Evolutionary conservation across 1,284 basidiomycete species (phyloP).

Genomic region (Rhodofomes roseus): DNA sequence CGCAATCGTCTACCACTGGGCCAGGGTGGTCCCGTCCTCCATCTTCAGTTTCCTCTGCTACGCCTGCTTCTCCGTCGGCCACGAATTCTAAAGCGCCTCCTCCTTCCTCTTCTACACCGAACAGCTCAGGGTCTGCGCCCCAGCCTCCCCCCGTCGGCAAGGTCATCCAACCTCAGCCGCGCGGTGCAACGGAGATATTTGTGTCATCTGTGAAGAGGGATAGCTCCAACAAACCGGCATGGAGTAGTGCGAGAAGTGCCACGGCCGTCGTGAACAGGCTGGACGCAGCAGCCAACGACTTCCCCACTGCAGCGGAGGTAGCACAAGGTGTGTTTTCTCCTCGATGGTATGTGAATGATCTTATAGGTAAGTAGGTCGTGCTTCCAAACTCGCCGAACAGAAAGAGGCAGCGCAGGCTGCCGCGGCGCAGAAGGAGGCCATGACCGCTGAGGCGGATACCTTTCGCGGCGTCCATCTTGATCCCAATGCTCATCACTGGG

Average conservation of each 20-base stretch:
- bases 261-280: constrained; percentile 28
- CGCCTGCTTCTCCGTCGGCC: constrained; percentile 37
- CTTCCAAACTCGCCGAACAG: constrained; percentile 27
- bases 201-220: constrained; percentile 40
- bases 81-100: constrained; percentile 28
- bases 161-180: constrained; percentile 67
- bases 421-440: constrained; percentile 54
- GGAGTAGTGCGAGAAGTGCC: constrained; percentile 53
- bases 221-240: constrained; percentile 47
- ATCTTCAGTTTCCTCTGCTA: constrained; percentile 58
- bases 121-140: constrained; percentile 33
- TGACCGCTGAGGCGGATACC: constrained; percentile 79
- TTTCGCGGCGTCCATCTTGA: constrained; percentile 90
- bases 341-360: neutral
- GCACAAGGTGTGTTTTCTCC: constrained; percentile 58
- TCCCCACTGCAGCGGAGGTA: constrained; percentile 92
- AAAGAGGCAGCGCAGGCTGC: constrained; percentile 32
- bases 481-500: constrained; percentile 93
- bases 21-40: constrained; percentile 76
- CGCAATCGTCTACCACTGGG: constrained; percentile 51
- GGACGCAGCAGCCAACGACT: constrained; percentile 55
- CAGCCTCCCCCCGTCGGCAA: constrained; percentile 57
- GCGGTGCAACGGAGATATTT: constrained; percentile 33
- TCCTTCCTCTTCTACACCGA: constrained; percentile 12
- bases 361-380: constrained; percentile 18